phyloP scores from a whole-genome alignment of 129 eudicot species.

The Helianthus annuus region DNA sequence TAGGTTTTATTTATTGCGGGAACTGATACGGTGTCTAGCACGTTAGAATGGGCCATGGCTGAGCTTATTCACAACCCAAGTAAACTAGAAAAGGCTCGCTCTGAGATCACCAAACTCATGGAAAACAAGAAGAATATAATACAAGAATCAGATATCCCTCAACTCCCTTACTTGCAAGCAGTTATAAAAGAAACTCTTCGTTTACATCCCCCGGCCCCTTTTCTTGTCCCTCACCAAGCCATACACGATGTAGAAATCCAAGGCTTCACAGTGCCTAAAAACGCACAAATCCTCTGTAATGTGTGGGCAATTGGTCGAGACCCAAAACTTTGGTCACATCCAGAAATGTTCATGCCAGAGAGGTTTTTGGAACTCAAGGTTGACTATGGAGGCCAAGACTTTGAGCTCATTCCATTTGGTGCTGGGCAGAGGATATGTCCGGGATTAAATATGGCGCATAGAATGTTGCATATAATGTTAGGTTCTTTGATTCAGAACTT shows the following conservation, averaged over 20 bases:
- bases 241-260: slow-evolving; percentile 31
- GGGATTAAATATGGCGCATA: slow-evolving; percentile 39
- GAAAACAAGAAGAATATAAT: background rate
- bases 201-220: slow-evolving; percentile 47
- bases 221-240: slow-evolving; percentile 46
- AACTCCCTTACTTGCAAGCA: slow-evolving; percentile 44
- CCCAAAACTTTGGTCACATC: slow-evolving; percentile 32
- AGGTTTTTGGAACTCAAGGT: slow-evolving; percentile 30
- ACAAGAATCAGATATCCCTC: slow-evolving; percentile 39
- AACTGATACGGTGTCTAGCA: slow-evolving; percentile 35
- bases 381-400: slow-evolving; percentile 42
- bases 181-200: slow-evolving; percentile 49
- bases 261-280: slow-evolving; percentile 43
- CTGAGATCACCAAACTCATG: slow-evolving; percentile 27
- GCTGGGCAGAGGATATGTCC: slow-evolving; percentile 47
- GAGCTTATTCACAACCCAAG: slow-evolving; percentile 45
- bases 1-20: slow-evolving; percentile 48
- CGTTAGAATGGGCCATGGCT: slow-evolving; percentile 54
- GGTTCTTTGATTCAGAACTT: slow-evolving; percentile 40
- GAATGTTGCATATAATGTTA: slow-evolving; percentile 44
- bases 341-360: slow-evolving; percentile 41
- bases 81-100: slow-evolving; percentile 24
- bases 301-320: slow-evolving; percentile 57
- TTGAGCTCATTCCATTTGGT: slow-evolving; percentile 54
- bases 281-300: slow-evolving; percentile 44